phyloP scores from a whole-genome alignment of 2,329 filamentous ascomycete species.

The Aspergillus brunneoviolaceus region DNA sequence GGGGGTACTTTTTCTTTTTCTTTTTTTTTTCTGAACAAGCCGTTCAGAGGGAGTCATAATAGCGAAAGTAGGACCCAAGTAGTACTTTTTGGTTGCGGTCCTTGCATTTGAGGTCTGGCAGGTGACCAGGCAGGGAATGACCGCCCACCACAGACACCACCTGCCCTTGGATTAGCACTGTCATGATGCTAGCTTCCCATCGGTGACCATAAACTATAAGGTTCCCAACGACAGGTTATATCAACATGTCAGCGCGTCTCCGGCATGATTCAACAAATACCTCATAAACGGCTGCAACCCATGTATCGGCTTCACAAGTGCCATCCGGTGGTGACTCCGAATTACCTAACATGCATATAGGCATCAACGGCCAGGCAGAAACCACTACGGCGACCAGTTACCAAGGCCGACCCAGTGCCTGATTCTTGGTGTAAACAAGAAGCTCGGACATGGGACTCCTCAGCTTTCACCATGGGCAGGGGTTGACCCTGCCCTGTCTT shows the following conservation, averaged over 20 bases:
- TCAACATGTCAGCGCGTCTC: not conserved
- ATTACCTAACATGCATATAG: constrained; percentile 9
- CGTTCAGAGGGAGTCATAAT: not conserved
- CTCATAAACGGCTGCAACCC: not conserved
- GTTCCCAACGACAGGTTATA: not conserved
- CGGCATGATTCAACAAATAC: not conserved
- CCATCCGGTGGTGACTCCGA: not conserved
- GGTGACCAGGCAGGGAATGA: constrained; percentile 3
- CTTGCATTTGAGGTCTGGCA: constrained; percentile 2
- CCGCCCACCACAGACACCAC: not conserved
- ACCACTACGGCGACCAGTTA: not conserved
- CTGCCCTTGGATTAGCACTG: constrained; percentile 4
- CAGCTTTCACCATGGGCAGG: not conserved
- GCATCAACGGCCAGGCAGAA: not conserved
- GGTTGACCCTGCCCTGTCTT: not conserved
- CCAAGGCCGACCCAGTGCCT: not conserved
- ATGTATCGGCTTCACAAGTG: not conserved
- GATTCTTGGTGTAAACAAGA: not conserved
- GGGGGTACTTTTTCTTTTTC: not conserved
- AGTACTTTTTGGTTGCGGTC: not conserved
- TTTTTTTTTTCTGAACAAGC: not conserved
- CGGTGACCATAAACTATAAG: not conserved
- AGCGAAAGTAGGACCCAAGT: not conserved
- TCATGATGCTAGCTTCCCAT: not conserved
- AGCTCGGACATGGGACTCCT: not conserved